Conservation (phyloP, 441 rosid species). For the Bruguiera hainesii region DNA sequence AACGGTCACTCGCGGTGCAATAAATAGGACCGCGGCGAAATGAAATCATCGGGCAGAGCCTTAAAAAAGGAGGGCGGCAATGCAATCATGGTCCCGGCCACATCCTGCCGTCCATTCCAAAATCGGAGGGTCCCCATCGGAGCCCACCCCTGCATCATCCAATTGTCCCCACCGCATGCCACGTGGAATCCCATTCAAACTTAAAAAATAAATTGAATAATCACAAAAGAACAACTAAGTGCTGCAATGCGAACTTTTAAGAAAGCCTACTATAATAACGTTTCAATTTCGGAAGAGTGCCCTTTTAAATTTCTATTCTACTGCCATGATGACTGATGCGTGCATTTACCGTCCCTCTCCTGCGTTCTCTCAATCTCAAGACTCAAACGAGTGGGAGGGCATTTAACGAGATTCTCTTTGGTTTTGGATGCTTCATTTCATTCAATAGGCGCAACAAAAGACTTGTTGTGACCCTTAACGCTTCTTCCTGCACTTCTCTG, state of each 20-base stretch:
- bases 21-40: not conserved
- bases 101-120: constrained; percentile 34
- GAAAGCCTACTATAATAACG: constrained; percentile 10
- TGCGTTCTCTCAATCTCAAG: too few relatives aligned
- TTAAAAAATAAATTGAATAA: constrained; percentile 11
- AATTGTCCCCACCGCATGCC: constrained; percentile 21
- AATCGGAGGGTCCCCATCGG: constrained; percentile 26
- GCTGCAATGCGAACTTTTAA: not conserved
- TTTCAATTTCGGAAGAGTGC: constrained; percentile 15
- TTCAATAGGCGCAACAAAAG: constrained; percentile 22
- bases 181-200: constrained; percentile 16
- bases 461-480: constrained; percentile 14
- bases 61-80: constrained; percentile 4
- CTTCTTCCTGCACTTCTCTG: not conserved
- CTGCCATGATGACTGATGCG: too few relatives aligned
- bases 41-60: constrained; percentile 11
- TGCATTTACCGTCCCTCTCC: not conserved
- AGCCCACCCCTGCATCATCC: constrained; percentile 23
- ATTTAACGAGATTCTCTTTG: constrained; percentile 14
- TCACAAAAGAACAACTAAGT: too few relatives aligned
- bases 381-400: constrained; percentile 1
- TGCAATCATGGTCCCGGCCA: constrained; percentile 29
- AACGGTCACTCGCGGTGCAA: not conserved
- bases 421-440: constrained; percentile 16
- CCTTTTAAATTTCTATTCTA: constrained; percentile 5